Evolutionary conservation across 345 rosid species (phyloP).

Genomic region (Cardamine chenopodiifolia): DNA sequence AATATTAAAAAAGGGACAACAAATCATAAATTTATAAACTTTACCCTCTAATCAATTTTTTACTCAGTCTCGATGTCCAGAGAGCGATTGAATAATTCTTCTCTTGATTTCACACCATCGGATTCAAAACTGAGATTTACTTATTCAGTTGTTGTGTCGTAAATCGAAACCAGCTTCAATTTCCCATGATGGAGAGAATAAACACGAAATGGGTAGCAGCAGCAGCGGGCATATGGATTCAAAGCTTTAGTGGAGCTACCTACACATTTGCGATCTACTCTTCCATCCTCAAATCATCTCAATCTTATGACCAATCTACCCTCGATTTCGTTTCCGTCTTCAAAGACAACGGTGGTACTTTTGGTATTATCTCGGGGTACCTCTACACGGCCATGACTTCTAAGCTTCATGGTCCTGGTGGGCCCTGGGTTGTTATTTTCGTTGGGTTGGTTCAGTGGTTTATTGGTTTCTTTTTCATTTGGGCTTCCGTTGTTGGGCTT

Average conservation of each 20-base stretch:
- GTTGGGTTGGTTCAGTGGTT: slow-evolving; percentile 73
- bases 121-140: not conserved
- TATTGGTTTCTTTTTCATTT: slow-evolving; percentile 71
- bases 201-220: slow-evolving; percentile 76
- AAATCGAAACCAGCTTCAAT: not conserved
- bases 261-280: slow-evolving; percentile 90
- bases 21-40: not conserved
- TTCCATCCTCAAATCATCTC: slow-evolving; percentile 73
- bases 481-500: slow-evolving; percentile 83
- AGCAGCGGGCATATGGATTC: slow-evolving; percentile 91
- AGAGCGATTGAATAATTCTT: not conserved
- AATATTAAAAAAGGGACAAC: not conserved
- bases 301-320: slow-evolving; percentile 82
- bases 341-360: slow-evolving; percentile 92
- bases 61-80: not conserved
- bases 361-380: slow-evolving; percentile 74
- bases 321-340: slow-evolving; percentile 93
- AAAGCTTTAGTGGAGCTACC: slow-evolving; percentile 71
- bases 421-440: slow-evolving; percentile 79
- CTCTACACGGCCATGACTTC: slow-evolving; percentile 65
- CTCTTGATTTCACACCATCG: not conserved
- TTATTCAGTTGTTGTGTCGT: not conserved
- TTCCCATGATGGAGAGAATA: slow-evolving; percentile 28
- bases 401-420: slow-evolving; percentile 33
- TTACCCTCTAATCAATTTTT: not conserved